These are phyloP conservation scores for Tephrocybe sp. DNA, from an alignment of 768 basidiomycete species.

Conservation along the genomic window DNA sequence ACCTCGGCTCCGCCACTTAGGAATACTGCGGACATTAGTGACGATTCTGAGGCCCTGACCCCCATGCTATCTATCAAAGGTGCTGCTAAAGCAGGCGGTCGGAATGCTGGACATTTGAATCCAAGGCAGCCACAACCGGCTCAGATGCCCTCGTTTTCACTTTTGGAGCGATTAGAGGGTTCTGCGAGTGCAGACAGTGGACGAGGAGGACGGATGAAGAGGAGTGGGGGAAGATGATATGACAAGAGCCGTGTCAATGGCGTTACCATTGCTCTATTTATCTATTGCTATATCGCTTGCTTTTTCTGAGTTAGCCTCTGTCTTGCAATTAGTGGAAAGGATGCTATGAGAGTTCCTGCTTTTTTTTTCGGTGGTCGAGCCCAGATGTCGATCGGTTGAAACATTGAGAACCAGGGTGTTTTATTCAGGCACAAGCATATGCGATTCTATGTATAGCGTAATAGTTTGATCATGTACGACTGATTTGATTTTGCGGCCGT, in stretches of 20 bases:
- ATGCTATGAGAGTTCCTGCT: no score
- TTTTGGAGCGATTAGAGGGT: slow-evolving; percentile 34
- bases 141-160: slow-evolving; percentile 20
- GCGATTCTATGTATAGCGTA: no score
- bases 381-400: no score
- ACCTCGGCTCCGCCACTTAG: not conserved
- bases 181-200: slow-evolving; percentile 14
- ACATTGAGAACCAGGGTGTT: no score
- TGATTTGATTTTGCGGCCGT: no score
- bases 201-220: slow-evolving; percentile 20
- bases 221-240: slow-evolving; percentile 19
- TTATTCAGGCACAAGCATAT: no score
- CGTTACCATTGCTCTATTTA: slow-evolving; percentile 9
- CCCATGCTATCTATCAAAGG: slow-evolving; percentile 52
- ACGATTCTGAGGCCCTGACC: slow-evolving; percentile 5
- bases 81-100: slow-evolving; percentile 32
- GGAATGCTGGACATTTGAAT: slow-evolving; percentile 4
- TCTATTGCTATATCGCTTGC: not conserved
- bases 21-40: slow-evolving; percentile 1
- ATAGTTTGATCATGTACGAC: no score
- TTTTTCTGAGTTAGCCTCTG: no score
- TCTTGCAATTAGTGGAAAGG: no score
- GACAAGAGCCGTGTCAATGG: not conserved
- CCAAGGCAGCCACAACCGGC: slow-evolving; percentile 1
- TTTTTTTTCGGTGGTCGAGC: no score